Evolutionary conservation across 805 yeast species (phyloP), one percentile per base, ranked within the genome.

Genomic region (Dipodascopsis tothii): DNA sequence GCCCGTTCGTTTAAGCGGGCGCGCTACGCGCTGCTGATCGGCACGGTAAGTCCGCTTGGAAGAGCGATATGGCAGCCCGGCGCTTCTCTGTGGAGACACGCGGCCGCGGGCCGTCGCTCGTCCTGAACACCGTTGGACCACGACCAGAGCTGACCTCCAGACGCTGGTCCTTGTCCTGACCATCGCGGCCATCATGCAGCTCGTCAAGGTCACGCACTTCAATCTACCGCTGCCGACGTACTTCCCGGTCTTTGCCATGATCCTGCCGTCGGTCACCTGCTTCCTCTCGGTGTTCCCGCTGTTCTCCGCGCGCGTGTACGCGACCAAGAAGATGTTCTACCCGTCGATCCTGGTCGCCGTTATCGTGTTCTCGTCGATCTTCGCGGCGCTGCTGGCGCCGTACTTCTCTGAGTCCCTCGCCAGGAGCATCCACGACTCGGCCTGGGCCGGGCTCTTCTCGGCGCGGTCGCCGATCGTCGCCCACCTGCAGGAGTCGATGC

Each of bases 161-260:
- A 37, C 46, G 35, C 33, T 35, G 35, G 32, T 34, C 32, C 43
- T 48, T 35, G 34, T 48, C n/a, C 42, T 48, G 39, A 44, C 52
- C 37, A 35, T 48, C 22, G 18, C 44, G 27, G 52, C 45, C 4
- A 40, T 48, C 22, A 48, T 48, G 52, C 52, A 48, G 39, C 49
- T 48, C 40, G 37, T 43, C 18, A 48, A 48, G 37, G 28, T 37
- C 23, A 38, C 40, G 4, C 52, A 48, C 34, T 48, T 48, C 43
- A 39, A 40, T 21, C 39, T 41, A 3, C 52, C 52, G 14, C 14
- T 48, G 5, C 21, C 52, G 11, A 18, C 33, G 11, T 28, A 40
- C 22, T 44, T 41, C 22, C 52, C 52, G 14, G 34, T 37, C 18
- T 23, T 44, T 34, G 52, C 52, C 11, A 41, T 44, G 17, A 20